phyloP scores from a whole-genome alignment of 2,329 filamentous ascomycete species.

The Setomelanomma holmii region DNA sequence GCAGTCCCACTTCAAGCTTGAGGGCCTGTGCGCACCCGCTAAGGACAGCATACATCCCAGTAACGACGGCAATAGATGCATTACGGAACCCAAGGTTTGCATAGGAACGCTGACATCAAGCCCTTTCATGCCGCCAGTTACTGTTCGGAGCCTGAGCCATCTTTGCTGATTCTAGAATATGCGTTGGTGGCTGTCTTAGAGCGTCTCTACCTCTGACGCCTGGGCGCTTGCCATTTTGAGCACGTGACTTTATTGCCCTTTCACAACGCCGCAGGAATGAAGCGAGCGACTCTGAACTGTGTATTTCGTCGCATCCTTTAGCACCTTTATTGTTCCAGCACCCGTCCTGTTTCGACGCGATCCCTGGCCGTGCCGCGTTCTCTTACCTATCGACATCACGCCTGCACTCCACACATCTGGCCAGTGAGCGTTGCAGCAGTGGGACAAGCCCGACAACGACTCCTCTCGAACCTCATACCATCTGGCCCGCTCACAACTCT shows the following conservation, averaged over 20 bases:
- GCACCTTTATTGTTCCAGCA: constrained; percentile 2
- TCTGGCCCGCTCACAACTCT: constrained; percentile 25
- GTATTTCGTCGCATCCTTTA: constrained; percentile 3
- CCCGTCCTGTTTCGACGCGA: constrained; percentile 6
- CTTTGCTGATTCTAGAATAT: not conserved
- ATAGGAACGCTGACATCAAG: not conserved
- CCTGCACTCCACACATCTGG: constrained; percentile 25
- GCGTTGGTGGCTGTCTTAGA: not conserved
- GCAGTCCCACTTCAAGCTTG: constrained; percentile 9
- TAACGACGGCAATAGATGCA: constrained; percentile 17
- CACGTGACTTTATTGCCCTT: constrained; percentile 25
- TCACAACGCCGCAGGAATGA: constrained; percentile 20
- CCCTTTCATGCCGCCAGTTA: not conserved
- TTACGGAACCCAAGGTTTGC: constrained; percentile 3
- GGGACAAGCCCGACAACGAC: constrained; percentile 33
- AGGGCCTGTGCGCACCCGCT: constrained; percentile 16
- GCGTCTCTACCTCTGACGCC: not conserved
- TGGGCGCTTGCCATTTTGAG: not conserved
- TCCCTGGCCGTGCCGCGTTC: constrained; percentile 4
- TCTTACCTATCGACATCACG: constrained; percentile 26
- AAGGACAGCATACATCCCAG: constrained; percentile 4
- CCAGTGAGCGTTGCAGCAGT: constrained; percentile 37
- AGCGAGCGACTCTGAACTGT: constrained; percentile 10
- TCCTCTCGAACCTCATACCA: constrained; percentile 29
- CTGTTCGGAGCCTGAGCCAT: not conserved